phyloP scores from a whole-genome alignment of 805 yeast species.

The Candida maltosa region DNA sequence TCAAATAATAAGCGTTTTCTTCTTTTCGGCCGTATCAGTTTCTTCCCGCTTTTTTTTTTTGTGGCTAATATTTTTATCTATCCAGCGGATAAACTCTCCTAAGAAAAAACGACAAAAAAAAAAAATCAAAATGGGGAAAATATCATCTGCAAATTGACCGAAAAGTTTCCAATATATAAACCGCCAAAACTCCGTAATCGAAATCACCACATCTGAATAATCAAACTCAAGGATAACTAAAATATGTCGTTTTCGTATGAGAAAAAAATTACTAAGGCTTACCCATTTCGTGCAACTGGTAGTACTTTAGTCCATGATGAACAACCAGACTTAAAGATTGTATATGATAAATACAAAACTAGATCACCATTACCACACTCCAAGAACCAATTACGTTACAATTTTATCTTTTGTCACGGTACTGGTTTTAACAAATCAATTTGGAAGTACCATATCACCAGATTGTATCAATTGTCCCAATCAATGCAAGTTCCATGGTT shows the following conservation, averaged over 20 bases:
- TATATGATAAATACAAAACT: conserved; percentile 43
- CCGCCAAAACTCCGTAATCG: no score
- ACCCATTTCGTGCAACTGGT: conserved; percentile 35
- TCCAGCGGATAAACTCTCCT: no score
- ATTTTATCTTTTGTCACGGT: conserved; percentile 58
- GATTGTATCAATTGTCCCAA: conserved; percentile 31
- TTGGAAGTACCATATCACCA: conserved; percentile 57
- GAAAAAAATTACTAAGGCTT: conserved; percentile 22
- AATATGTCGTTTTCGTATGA: conserved; percentile 16
- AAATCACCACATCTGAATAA: no score
- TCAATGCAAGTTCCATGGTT: conserved; percentile 28
- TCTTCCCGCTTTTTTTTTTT: no score
- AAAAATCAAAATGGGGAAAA: no score
- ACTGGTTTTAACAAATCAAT: conserved; percentile 63
- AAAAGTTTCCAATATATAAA: no score
- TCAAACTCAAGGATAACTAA: no score
- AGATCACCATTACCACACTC: conserved; percentile 11
- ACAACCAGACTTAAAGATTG: conserved; percentile 36
- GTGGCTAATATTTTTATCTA: no score
- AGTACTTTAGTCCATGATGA: conserved; percentile 42
- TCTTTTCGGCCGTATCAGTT: no score
- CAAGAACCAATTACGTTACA: conserved; percentile 27
- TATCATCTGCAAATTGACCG: no score
- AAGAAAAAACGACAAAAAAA: no score
- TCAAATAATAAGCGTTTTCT: no score